Percentiles rank a stretch among this genome's conserved stretches.
These are phyloP conservation scores for Vitis amurensis DNA, from an alignment of 164 flowering plant species.

Conservation along the genomic window DNA sequence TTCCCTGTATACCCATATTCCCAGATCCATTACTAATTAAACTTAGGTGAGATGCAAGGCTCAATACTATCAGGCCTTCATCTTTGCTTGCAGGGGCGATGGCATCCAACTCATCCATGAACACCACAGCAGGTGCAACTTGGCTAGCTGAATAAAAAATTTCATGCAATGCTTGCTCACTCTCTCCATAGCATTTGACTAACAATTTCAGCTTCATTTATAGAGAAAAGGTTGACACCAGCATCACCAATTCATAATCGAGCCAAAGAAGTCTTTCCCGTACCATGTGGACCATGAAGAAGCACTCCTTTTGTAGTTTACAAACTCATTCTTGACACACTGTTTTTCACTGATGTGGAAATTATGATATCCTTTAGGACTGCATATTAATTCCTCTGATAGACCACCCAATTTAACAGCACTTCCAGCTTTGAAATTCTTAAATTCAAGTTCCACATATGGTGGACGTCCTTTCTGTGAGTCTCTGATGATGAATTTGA, in stretches of 20 bases:
- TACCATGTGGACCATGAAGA: constrained; percentile 95
- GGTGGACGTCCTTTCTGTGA: constrained; percentile 15
- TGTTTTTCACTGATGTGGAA: constrained; percentile 44
- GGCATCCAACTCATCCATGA: constrained; percentile 86
- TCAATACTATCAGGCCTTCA: constrained; percentile 88
- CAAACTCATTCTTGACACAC: constrained; percentile 75
- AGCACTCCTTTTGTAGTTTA: constrained; percentile 88
- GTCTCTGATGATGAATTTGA: constrained; percentile 17
- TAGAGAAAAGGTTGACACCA: constrained; percentile 72
- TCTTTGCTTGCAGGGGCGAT: constrained; percentile 91
- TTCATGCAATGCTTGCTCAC: constrained; percentile 75
- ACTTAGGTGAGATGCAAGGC: constrained; percentile 66
- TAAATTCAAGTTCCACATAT: constrained; percentile 15
- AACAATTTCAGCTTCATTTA: constrained; percentile 89
- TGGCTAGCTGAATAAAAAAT: constrained; percentile 73
- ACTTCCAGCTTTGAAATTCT: constrained; percentile 16
- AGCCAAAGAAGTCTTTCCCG: constrained; percentile 92
- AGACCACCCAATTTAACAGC: constrained; percentile 71
- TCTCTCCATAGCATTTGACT: constrained; percentile 75
- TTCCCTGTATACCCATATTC: constrained; percentile 61
- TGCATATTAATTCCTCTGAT: constrained; percentile 70
- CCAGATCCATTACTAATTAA: constrained; percentile 50
- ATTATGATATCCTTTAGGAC: constrained; percentile 62
- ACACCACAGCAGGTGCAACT: constrained; percentile 86
- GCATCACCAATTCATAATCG: constrained; percentile 50